Evolutionary conservation across 2,329 filamentous ascomycete species (phyloP), one percentile per base, ranked within the genome.

Genomic region (Sclerotinia glacialis): DNA sequence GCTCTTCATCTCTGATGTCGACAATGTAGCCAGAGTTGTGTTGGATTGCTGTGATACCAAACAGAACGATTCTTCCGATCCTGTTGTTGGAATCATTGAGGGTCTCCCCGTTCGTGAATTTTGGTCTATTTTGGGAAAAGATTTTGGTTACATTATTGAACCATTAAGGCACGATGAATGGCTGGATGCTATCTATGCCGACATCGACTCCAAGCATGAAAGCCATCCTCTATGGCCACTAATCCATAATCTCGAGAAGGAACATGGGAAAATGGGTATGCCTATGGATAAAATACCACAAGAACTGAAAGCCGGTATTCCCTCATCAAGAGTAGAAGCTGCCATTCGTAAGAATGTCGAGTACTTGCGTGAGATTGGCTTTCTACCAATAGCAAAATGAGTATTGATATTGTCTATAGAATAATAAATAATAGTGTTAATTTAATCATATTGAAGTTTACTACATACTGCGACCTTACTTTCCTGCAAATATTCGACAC

Each of bases 1-100:
- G 72, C 42, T 74, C 12, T 56, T 50, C 6, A 34, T 74, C 28
- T 49, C 72, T 5, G 70, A 69, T 59, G 72, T 64, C 18, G 60
- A 52, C 2, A 26, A 55, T 21, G 67, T 71, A 8, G 68, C 70
- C 16, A 44, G n/a, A 16, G 75, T 31, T 5, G 53, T 67, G 11
- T 49, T 69, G 16, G 50, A 52, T 26, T 56, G 55, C 34, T 66
- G 46, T 31, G 34, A 64, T 28, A 31, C 42, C 11, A 63, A 40
- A 16, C 9, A 23, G 5, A 26, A n/a, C 9, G 52, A 12, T 47
- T 40, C n/a, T 9, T n/a, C 50, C 5, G 28, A n/a, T n/a, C n/a
- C 49, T 0, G 34, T 37, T n/a, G 42, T 63, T 28, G 49, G 52
- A 26, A 66, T 66, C n/a, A 42, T 47, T 12, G 59, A 63, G 0